phyloP scores from a whole-genome alignment of 495 filamentous ascomycete genomes.

The Penicillium waksmanii region DNA sequence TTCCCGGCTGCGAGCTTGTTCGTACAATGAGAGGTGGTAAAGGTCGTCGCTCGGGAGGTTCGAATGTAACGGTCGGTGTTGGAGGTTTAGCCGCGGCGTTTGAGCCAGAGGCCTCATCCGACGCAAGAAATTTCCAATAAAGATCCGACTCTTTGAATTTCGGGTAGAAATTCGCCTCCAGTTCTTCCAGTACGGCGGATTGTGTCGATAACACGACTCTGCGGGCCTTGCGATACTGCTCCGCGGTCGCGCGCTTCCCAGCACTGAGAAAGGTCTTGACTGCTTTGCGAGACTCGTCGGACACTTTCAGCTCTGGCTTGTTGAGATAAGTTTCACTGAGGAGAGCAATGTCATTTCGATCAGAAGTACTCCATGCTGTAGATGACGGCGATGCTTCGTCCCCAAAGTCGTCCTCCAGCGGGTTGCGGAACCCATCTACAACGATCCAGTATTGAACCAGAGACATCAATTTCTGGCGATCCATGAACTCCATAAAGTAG shows the following conservation, averaged over 20 bases:
- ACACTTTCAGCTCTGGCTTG: constrained; percentile 77
- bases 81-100: constrained; percentile 28
- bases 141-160: constrained; percentile 90
- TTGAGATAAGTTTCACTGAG: constrained; percentile 89
- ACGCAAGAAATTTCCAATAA: constrained; percentile 92
- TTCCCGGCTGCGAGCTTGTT: constrained; percentile 42
- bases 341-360: constrained; percentile 83
- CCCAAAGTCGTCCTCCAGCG: constrained; percentile 83
- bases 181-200: constrained; percentile 77
- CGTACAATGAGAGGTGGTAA: constrained; percentile 48
- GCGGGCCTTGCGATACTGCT: constrained; percentile 83
- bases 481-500: constrained; percentile 99
- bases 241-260: constrained; percentile 70
- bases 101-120: constrained; percentile 72
- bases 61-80: constrained; percentile 29
- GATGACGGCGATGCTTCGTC: constrained; percentile 67
- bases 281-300: constrained; percentile 63
- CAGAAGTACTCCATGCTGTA: constrained; percentile 79
- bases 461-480: constrained; percentile 81
- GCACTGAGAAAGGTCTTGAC: constrained; percentile 80
- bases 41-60: constrained; percentile 41
- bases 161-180: constrained; percentile 77
- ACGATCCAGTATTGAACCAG: constrained; percentile 99
- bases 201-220: constrained; percentile 82
- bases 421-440: constrained; percentile 95